Base-by-base conservation (phyloP, 176 grass and related monocot genomes). In the Aechmea fasciata region DNA sequence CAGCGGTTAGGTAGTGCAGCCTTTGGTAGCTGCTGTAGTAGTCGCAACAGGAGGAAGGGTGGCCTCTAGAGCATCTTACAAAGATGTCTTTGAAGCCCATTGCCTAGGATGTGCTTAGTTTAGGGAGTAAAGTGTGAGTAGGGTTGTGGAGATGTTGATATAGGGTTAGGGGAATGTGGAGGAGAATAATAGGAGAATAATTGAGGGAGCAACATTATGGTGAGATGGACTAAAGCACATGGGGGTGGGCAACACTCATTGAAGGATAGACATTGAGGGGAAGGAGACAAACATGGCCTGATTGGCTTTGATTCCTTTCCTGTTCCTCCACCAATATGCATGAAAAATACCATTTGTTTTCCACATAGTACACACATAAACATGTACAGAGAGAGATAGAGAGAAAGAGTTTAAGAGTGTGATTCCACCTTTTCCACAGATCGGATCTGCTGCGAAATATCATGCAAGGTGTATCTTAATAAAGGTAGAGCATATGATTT, bases 11-110 rank as follows among this genome's bases (percentile, higher is more conserved):
- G 52, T 55, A 64, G 63, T 81, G 69, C 68, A 88, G 55, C 67
- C 68, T 72, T 78, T 82, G 74, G 74, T 85, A 88, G 33, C 33
- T 41, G 33, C 33, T 41, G 33, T 6, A 6, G 29, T 41, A 41
- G 33, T 7, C 6, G 33, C 33, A 6, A 3, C 4, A 41, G 26
- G 41, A 66, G 81, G 79, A 75, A 67, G 79, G 68, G 63, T 72
- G 13, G 2, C 29, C 67, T 15, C 15, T 14, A 47, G 48, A 63
- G 81, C 66, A 47, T 29, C 72, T 13, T 10, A 69, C 9, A 64
- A 63, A 63, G 1, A 75, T 13, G 53, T 88, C 86, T 67, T 65
- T 78, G 75, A 88, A 64, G 63, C 63, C 75, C 86, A 79, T 82
- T 7, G 33, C 33, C 29, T 20, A n/a, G 15, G 10, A 2, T 33